phyloP scores from a whole-genome alignment of 2,329 filamentous ascomycete species.

The Penicillium sp. region DNA sequence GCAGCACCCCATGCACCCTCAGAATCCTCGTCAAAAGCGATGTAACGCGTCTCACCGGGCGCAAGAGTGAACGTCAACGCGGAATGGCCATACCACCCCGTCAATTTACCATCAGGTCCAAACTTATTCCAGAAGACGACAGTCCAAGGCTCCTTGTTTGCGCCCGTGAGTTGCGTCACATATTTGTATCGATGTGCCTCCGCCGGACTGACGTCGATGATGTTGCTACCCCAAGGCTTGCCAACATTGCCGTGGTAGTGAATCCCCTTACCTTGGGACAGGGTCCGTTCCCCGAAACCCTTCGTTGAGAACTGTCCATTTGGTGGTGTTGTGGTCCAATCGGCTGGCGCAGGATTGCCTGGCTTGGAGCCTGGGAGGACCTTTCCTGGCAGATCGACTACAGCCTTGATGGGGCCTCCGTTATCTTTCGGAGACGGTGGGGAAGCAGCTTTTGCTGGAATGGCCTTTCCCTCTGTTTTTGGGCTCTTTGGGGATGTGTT shows the following conservation, averaged over 20 bases:
- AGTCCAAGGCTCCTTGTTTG: constrained; percentile 33
- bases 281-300: constrained; percentile 35
- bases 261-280: constrained; percentile 20
- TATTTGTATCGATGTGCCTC: constrained; percentile 39
- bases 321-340: constrained; percentile 27
- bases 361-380: constrained; percentile 10
- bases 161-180: constrained; percentile 34
- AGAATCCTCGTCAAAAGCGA: constrained; percentile 41
- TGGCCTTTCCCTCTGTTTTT: constrained; percentile 4
- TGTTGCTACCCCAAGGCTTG: constrained; percentile 43
- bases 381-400: constrained; percentile 9
- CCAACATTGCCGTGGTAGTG: constrained; percentile 40
- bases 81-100: constrained; percentile 39
- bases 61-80: constrained; percentile 35
- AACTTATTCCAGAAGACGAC: constrained; percentile 44
- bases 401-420: not conserved
- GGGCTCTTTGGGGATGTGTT: not conserved
- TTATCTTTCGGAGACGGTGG: not conserved
- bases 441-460: not conserved
- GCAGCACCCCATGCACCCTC: constrained; percentile 41
- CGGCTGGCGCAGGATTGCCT: constrained; percentile 1
- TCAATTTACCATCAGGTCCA: constrained; percentile 34
- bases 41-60: constrained; percentile 34
- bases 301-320: constrained; percentile 20
- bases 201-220: constrained; percentile 35